Conservation (phyloP, 2,329 filamentous ascomycete genomes). For the Aspergillus proliferans region DNA sequence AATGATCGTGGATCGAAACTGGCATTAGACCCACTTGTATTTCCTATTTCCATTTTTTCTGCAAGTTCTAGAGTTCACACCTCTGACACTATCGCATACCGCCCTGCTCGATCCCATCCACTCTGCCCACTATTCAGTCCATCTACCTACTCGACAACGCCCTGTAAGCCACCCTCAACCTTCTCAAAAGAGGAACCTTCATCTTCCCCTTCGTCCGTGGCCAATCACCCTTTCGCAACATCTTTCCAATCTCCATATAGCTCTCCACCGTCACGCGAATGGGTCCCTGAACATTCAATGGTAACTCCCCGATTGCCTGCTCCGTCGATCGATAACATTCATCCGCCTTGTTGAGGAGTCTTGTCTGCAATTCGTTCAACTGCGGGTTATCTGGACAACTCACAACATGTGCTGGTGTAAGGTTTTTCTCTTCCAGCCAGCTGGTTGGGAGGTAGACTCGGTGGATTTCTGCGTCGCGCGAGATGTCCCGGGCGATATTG, state of each 20-base stretch:
- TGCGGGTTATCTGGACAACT: conserved; percentile 1
- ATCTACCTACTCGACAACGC: background rate
- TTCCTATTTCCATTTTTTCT: no score
- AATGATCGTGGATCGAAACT: no score
- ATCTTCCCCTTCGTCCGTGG: no score
- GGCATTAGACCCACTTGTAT: no score
- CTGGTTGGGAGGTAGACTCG: conserved; percentile 62
- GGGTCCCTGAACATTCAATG: conserved; percentile 54
- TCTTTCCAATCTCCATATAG: conserved; percentile 66
- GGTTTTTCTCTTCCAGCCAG: conserved; percentile 56
- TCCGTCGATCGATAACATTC: conserved; percentile 51
- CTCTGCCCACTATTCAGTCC: no score
- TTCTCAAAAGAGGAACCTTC: no score
- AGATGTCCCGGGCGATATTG: conserved; percentile 70
- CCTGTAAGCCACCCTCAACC: no score
- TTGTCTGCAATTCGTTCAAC: conserved; percentile 40
- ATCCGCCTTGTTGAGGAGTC: conserved; percentile 57
- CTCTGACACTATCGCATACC: no score
- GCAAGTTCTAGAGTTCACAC: no score
- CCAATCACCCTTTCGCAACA: no score
- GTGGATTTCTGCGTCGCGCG: conserved; percentile 57
- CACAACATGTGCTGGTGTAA: conserved; percentile 24
- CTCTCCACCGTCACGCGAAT: conserved; percentile 66
- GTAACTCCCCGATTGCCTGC: conserved; percentile 55
- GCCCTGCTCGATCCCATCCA: no score